These are phyloP conservation scores for Rhodosorus marinus DNA, from an alignment of 23 red algal genomes.

Conservation along the genomic window DNA sequence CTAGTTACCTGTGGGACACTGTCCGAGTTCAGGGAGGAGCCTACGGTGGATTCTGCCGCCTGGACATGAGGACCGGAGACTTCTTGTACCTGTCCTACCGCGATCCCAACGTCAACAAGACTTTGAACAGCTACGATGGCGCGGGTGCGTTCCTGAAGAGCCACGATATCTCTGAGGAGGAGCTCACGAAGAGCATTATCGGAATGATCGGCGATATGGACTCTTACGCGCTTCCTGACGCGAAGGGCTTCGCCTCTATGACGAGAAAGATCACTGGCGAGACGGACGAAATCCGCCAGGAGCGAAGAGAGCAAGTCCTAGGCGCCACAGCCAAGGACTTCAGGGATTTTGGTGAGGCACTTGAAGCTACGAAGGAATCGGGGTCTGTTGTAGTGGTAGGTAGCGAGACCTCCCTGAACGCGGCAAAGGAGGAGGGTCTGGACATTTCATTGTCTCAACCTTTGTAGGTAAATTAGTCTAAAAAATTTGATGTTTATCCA, in stretches of 20 bases:
- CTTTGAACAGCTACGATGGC: constrained; percentile 57
- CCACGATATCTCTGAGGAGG: constrained; percentile 30
- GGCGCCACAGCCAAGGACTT: constrained; percentile 49
- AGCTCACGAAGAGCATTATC: constrained; percentile 66
- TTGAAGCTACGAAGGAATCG: constrained; percentile 14
- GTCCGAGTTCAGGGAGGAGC: constrained; percentile 91
- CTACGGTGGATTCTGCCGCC: constrained; percentile 85
- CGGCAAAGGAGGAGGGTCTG: constrained; percentile 46
- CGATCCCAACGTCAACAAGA: constrained; percentile 72
- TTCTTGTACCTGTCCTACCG: constrained; percentile 80
- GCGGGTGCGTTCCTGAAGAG: constrained; percentile 27
- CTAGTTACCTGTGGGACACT: constrained; percentile 72
- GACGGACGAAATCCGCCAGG: constrained; percentile 73
- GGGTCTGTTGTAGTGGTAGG: constrained; percentile 78
- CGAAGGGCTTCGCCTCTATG: constrained; percentile 54
- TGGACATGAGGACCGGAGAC: constrained; percentile 56
- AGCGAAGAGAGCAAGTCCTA: constrained; percentile 69
- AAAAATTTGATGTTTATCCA: no score
- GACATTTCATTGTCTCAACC: constrained; percentile 12
- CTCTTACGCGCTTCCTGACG: constrained; percentile 80
- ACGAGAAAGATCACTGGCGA: constrained; percentile 45
- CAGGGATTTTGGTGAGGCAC: constrained; percentile 43
- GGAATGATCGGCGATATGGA: constrained; percentile 95
- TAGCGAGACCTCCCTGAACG: constrained; percentile 44
- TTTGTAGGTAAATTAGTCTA: constrained; percentile 12